Percentiles rank a stretch among this genome's conserved stretches.
Evolutionary conservation across 805 yeast genomes (phyloP).

Genomic region (Sugiyamaella chiloensis): DNA sequence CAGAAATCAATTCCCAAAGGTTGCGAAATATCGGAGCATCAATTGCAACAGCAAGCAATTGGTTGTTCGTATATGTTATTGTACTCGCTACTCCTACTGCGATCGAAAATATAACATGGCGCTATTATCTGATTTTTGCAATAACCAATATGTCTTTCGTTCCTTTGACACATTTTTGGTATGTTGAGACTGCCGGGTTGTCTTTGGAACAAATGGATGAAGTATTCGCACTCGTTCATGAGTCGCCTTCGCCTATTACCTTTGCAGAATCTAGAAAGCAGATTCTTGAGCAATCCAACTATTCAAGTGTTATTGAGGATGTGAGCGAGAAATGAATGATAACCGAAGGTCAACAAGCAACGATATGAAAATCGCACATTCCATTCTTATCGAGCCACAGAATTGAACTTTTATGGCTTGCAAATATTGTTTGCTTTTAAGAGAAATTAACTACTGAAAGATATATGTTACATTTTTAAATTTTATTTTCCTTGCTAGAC

Average conservation of each 20-base stretch:
- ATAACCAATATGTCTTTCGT: constrained; percentile 46
- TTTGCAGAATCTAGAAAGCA: not conserved
- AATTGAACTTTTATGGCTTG: too few relatives aligned
- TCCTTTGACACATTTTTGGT: constrained; percentile 38
- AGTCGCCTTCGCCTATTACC: not conserved
- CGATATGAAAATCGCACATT: too few relatives aligned
- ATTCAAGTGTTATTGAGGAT: too few relatives aligned
- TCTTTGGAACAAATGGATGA: constrained; percentile 54
- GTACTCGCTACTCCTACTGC: constrained; percentile 54
- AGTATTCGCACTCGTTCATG: constrained; percentile 24
- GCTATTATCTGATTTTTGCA: constrained; percentile 58
- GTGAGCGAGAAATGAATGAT: too few relatives aligned
- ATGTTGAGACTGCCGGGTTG: constrained; percentile 62
- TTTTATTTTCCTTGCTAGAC: too few relatives aligned
- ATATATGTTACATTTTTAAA: too few relatives aligned
- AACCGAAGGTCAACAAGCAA: too few relatives aligned
- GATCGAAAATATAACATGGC: constrained; percentile 46
- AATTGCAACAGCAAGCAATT: constrained; percentile 48
- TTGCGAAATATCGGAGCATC: constrained; percentile 45
- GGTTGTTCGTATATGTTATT: constrained; percentile 47
- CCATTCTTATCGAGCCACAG: too few relatives aligned
- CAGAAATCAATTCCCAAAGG: constrained; percentile 51
- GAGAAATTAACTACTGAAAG: too few relatives aligned
- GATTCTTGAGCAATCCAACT: too few relatives aligned
- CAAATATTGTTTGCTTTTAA: too few relatives aligned